A percentile compares a stretch with the other conserved stretches of the same genome.
Evolutionary conservation across 352 stramenopile species (phyloP).

Genomic region (Aphanomyces astaci): DNA sequence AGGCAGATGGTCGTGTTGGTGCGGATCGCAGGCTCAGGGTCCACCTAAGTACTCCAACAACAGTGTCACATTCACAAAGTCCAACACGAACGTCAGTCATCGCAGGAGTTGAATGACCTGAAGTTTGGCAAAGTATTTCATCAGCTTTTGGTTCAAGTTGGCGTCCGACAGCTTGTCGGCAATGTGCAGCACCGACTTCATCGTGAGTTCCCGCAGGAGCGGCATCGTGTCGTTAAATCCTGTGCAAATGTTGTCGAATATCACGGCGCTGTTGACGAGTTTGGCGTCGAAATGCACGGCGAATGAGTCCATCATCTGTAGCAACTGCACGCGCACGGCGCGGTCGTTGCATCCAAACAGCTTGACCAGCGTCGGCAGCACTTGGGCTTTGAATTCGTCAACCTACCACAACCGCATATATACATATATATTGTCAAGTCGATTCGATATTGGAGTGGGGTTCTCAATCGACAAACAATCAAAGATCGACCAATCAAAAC

Average conservation of each 20-base stretch:
- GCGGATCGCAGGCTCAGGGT: slow-evolving; percentile 85
- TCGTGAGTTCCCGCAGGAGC: slow-evolving; percentile 83
- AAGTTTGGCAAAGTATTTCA: slow-evolving; percentile 89
- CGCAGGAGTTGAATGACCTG: no score
- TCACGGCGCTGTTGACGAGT: slow-evolving; percentile 81
- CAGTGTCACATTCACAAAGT: neutral
- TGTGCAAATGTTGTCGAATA: slow-evolving; percentile 89
- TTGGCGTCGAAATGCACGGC: slow-evolving; percentile 83
- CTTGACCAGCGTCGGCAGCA: slow-evolving; percentile 83
- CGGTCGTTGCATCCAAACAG: slow-evolving; percentile 89
- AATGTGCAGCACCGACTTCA: slow-evolving; percentile 89
- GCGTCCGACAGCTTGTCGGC: slow-evolving; percentile 84
- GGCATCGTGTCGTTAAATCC: slow-evolving; percentile 86
- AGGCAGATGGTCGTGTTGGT: slow-evolving; percentile 92
- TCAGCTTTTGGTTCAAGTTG: slow-evolving; percentile 88
- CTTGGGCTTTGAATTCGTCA: slow-evolving; percentile 81
- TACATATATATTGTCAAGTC: slow-evolving; percentile 2
- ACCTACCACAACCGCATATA: slow-evolving; percentile 17
- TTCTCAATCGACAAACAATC: no score
- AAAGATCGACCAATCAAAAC: no score
- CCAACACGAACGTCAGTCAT: no score
- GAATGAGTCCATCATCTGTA: slow-evolving; percentile 90
- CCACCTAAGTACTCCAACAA: slow-evolving; percentile 35
- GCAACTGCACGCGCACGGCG: slow-evolving; percentile 79
- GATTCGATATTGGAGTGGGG: no score